Conservation (phyloP, 345 rosid species). For the Arabidopsis suecica region DNA sequence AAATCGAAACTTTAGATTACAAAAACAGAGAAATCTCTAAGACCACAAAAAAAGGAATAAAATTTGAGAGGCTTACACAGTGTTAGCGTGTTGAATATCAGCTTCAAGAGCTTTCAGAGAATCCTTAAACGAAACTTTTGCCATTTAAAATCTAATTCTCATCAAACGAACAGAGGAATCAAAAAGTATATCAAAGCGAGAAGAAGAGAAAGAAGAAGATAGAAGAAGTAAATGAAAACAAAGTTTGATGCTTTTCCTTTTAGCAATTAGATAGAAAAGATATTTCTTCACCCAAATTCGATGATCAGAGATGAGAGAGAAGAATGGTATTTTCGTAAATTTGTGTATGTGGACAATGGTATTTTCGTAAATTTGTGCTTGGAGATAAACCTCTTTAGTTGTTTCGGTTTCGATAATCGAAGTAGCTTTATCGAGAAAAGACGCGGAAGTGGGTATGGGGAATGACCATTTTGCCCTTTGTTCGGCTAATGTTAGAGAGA, state of each 20-base stretch:
- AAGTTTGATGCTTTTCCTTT: slow-evolving; percentile 23
- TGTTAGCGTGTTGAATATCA: slow-evolving; percentile 89
- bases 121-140: slow-evolving; percentile 77
- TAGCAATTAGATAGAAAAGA: slow-evolving; percentile 29
- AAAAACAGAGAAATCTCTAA: not conserved
- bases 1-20: slow-evolving; percentile 21
- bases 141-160: slow-evolving; percentile 50
- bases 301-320: slow-evolving; percentile 29
- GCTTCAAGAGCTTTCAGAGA: slow-evolving; percentile 94
- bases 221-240: slow-evolving; percentile 15
- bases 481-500: slow-evolving; percentile 32
- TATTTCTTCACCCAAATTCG: slow-evolving; percentile 32
- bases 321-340: slow-evolving; percentile 23
- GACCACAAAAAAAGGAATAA: not conserved
- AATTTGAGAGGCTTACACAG: slow-evolving; percentile 61
- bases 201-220: slow-evolving; percentile 28
- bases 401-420: slow-evolving; percentile 33
- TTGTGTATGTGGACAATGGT: not conserved
- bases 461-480: slow-evolving; percentile 37
- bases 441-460: slow-evolving; percentile 18
- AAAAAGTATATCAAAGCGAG: slow-evolving; percentile 23
- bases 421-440: slow-evolving; percentile 36
- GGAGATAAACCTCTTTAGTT: slow-evolving; percentile 18
- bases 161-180: slow-evolving; percentile 20
- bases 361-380: not conserved